A percentile compares a stretch with the other conserved stretches of the same genome.
Conservation (phyloP, 2,329 filamentous ascomycete species). For the Colletotrichum sublineola region DNA sequence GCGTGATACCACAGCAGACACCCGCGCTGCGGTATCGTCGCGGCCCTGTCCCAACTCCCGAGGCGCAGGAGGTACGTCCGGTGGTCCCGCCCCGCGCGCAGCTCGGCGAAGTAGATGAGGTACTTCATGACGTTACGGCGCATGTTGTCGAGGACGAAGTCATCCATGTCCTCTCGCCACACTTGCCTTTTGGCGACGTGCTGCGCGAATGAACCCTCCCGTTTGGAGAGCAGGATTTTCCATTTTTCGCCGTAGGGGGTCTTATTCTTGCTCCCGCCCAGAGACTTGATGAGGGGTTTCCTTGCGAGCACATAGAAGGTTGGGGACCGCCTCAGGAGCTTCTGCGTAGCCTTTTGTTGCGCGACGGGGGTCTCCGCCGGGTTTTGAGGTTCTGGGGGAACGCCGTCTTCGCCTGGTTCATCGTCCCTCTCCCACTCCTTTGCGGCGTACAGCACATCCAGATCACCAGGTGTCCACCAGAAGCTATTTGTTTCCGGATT, state of each 20-base stretch:
- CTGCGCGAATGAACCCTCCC: constrained; percentile 8
- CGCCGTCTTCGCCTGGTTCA: not conserved
- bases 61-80: constrained; percentile 59
- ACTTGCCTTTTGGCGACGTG: constrained; percentile 45
- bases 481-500: constrained; percentile 66
- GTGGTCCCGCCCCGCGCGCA: constrained; percentile 45
- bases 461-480: constrained; percentile 68
- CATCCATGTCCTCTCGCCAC: constrained; percentile 70
- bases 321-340: not conserved
- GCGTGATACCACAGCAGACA: constrained; percentile 58
- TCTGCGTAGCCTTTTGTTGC: constrained; percentile 6
- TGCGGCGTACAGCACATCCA: constrained; percentile 2
- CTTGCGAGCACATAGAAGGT: not conserved
- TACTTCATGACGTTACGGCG: constrained; percentile 61
- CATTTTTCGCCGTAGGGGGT: constrained; percentile 38
- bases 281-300: not conserved
- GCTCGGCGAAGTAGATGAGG: constrained; percentile 56
- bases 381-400: not conserved
- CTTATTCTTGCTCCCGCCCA: constrained; percentile 33
- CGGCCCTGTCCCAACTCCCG: constrained; percentile 60
- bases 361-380: not conserved
- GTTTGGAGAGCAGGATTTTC: constrained; percentile 25
- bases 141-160: constrained; percentile 64
- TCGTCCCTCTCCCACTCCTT: not conserved
- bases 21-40: constrained; percentile 55